Evolutionary conservation across 768 basidiomycete species (phyloP).

Genomic region (Mycena venus): DNA sequence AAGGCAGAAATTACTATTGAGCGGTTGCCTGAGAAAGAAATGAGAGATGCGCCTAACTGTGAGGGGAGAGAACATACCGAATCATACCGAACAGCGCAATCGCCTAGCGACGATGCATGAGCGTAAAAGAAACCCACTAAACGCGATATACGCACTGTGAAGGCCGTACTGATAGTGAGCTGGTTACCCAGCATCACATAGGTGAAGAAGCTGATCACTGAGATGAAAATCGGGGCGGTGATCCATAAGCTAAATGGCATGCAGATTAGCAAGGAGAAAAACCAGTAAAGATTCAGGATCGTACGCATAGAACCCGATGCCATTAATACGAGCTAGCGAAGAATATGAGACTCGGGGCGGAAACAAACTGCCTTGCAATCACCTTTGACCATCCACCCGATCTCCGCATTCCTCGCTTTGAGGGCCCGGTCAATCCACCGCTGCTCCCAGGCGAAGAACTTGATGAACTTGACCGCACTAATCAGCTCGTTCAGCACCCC

Average conservation of each 20-base stretch:
- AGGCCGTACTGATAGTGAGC: conserved; percentile 84
- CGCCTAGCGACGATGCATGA: conserved; percentile 52
- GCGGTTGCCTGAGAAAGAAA: background rate
- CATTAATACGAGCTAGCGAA: conserved; percentile 74
- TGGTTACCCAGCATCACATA: conserved; percentile 81
- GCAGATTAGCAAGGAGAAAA: conserved; percentile 75
- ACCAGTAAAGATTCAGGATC: conserved; percentile 50
- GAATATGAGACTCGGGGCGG: background rate
- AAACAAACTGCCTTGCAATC: background rate
- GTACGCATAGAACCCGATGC: conserved; percentile 65
- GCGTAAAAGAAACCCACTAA: background rate
- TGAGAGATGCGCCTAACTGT: background rate
- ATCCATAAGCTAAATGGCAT: conserved; percentile 68
- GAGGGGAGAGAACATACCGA: conserved; percentile 52
- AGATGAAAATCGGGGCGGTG: conserved; percentile 81
- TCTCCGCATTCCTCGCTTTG: conserved; percentile 76
- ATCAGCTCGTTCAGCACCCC: conserved; percentile 84
- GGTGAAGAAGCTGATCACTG: conserved; percentile 82
- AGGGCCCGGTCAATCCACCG: conserved; percentile 78
- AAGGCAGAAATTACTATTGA: background rate
- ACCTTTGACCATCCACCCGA: conserved; percentile 85
- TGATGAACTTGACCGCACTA: conserved; percentile 82
- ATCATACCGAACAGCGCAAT: conserved; percentile 92
- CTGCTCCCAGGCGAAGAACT: conserved; percentile 88
- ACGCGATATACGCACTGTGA: conserved; percentile 71